These are phyloP conservation scores for Eimeria falciformis DNA, from an alignment of 169 alveolate genomes.

Conservation along the genomic window DNA sequence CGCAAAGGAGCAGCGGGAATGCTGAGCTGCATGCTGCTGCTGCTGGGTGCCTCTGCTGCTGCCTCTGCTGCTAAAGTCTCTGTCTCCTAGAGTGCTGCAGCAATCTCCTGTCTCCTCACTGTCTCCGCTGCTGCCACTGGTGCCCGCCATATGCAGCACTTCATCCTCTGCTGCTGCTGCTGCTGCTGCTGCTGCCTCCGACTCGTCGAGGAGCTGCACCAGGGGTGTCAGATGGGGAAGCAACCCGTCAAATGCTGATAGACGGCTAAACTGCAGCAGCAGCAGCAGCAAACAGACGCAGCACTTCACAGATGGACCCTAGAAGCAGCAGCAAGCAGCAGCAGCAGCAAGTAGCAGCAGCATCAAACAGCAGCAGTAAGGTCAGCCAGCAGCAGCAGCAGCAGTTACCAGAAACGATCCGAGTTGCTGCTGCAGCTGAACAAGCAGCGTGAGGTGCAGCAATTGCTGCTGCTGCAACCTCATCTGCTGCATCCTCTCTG, in stretches of 20 bases:
- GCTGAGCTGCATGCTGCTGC: constrained; percentile 25
- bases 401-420: constrained; percentile 61
- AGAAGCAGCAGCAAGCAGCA: background rate
- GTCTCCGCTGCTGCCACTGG: background rate
- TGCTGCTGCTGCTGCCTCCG: constrained; percentile 45
- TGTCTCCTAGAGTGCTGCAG: background rate
- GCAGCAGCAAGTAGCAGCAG: background rate
- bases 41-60: background rate
- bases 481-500: constrained; percentile 57
- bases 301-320: background rate
- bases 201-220: constrained; percentile 58
- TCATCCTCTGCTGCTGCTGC: constrained; percentile 55
- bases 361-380: background rate
- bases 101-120: background rate
- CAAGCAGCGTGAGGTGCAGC: constrained; percentile 53
- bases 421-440: constrained; percentile 71
- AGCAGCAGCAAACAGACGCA: background rate
- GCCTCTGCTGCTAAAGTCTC: background rate
- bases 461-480: constrained; percentile 64
- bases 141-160: background rate
- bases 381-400: background rate
- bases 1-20: constrained; percentile 1
- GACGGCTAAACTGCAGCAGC: constrained; percentile 46
- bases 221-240: constrained; percentile 57
- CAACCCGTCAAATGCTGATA: constrained; percentile 46